These are phyloP conservation scores for Silene conica DNA, from an alignment of 148 eudicot species.

Conservation along the genomic window DNA sequence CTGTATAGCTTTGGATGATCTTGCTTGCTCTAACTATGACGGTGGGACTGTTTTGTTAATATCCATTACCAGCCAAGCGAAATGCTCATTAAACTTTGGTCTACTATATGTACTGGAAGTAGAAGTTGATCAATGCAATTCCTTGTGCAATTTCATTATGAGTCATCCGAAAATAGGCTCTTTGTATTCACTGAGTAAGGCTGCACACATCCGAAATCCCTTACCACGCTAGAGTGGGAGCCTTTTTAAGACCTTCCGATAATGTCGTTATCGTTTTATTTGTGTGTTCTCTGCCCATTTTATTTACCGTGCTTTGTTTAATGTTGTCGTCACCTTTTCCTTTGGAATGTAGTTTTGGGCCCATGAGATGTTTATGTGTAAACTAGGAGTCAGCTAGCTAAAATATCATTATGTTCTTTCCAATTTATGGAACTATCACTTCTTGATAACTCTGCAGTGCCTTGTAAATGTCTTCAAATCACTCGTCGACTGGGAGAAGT, in stretches of 20 bases:
- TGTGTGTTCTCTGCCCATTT: not conserved
- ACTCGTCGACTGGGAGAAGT: constrained; percentile 89
- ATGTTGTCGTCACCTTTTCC: not conserved
- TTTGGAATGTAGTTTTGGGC: not conserved
- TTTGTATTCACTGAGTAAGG: not conserved
- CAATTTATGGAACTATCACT: constrained; percentile 5
- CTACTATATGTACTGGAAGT: not conserved
- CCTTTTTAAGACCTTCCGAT: not conserved
- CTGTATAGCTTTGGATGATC: not conserved
- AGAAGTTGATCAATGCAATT: not conserved
- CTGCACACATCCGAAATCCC: too few relatives aligned
- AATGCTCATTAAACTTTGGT: not conserved
- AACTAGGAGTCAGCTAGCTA: not conserved
- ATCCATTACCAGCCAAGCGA: not conserved
- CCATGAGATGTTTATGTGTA: not conserved
- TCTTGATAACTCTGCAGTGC: constrained; percentile 47
- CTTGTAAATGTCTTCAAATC: constrained; percentile 90
- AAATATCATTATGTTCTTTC: not conserved
- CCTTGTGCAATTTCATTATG: not conserved
- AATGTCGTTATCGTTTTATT: not conserved
- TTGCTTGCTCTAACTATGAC: not conserved
- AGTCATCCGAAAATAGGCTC: not conserved
- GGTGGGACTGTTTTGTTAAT: not conserved
- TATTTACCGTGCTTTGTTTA: not conserved
- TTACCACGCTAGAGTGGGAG: not conserved